Evolutionary conservation across 2,329 filamentous ascomycete genomes (phyloP).

Genomic region (Pestalotiopsis sp.): DNA sequence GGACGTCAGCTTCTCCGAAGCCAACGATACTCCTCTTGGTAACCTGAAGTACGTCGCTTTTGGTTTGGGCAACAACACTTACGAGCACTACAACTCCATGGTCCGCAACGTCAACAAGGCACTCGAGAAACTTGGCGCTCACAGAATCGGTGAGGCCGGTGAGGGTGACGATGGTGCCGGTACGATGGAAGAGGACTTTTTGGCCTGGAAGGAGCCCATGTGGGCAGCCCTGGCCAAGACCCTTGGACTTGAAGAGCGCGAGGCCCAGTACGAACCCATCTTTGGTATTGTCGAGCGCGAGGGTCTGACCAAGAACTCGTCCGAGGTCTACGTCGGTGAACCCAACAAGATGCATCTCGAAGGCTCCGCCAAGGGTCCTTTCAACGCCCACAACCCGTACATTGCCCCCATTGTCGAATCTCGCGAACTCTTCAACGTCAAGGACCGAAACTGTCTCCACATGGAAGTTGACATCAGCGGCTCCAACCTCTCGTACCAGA

Average conservation of each 20-base stretch:
- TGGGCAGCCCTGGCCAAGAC: slow-evolving; percentile 82
- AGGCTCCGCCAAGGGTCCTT: slow-evolving; percentile 79
- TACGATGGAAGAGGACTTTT: slow-evolving; percentile 99
- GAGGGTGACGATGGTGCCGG: slow-evolving; percentile 97
- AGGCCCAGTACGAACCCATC: slow-evolving; percentile 91
- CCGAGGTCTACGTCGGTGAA: slow-evolving; percentile 90
- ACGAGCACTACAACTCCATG: slow-evolving; percentile 99
- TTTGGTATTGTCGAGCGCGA: slow-evolving; percentile 80
- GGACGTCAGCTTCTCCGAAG: slow-evolving; percentile 77
- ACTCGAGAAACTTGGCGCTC: slow-evolving; percentile 78
- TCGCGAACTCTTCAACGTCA: slow-evolving; percentile 84
- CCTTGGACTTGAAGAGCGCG: slow-evolving; percentile 90
- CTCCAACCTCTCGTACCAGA: slow-evolving; percentile 90
- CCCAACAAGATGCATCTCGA: slow-evolving; percentile 96
- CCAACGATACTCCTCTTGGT: slow-evolving; percentile 69
- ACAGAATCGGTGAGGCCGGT: slow-evolving; percentile 82
- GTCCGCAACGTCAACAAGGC: slow-evolving; percentile 86
- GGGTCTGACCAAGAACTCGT: slow-evolving; percentile 70
- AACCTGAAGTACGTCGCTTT: slow-evolving; percentile 94
- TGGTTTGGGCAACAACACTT: slow-evolving; percentile 97
- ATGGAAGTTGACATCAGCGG: slow-evolving; percentile 90
- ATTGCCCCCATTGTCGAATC: slow-evolving; percentile 93
- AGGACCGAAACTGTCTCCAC: slow-evolving; percentile 92
- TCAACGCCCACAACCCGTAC: slow-evolving; percentile 95
- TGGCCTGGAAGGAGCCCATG: slow-evolving; percentile 99